phyloP scores from a whole-genome alignment of 768 basidiomycete genomes.

The Paxillus rubicundulus region DNA sequence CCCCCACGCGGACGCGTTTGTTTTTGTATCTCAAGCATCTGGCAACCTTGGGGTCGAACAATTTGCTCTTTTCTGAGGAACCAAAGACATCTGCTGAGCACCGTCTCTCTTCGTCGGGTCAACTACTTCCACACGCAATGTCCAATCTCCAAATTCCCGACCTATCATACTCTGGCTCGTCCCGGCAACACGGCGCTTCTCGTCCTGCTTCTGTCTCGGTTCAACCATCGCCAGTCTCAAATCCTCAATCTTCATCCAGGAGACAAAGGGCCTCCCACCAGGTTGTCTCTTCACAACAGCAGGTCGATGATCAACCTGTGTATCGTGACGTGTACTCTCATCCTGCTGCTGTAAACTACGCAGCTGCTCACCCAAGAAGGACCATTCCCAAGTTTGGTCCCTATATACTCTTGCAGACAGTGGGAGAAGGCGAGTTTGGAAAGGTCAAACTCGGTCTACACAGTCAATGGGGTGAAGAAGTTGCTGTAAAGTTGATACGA shows the following conservation, averaged over 20 bases:
- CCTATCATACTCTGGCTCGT: slow-evolving; percentile 41
- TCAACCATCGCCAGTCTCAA: slow-evolving; percentile 46
- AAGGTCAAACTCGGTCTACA: slow-evolving; percentile 99
- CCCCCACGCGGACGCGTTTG: slow-evolving; percentile 17
- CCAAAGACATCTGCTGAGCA: slow-evolving; percentile 1
- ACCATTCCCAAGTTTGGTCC: slow-evolving; percentile 93
- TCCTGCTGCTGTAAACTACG: slow-evolving; percentile 82
- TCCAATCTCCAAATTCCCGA: slow-evolving; percentile 46
- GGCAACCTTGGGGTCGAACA: slow-evolving; percentile 3
- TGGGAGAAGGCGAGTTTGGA: slow-evolving; percentile 98
- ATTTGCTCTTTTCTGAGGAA: slow-evolving; percentile 7
- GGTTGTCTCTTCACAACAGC: slow-evolving; percentile 54
- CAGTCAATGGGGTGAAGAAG: slow-evolving; percentile 91
- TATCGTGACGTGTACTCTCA: slow-evolving; percentile 80
- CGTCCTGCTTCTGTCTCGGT: slow-evolving; percentile 62
- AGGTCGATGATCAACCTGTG: slow-evolving; percentile 42
- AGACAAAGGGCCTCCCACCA: slow-evolving; percentile 74
- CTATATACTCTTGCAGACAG: slow-evolving; percentile 90
- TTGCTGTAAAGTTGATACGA: slow-evolving; percentile 97
- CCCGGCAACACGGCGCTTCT: slow-evolving; percentile 39
- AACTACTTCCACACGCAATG: slow-evolving; percentile 16
- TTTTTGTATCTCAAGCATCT: slow-evolving; percentile 20
- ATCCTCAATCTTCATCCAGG: slow-evolving; percentile 42
- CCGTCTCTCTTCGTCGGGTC: slow-evolving; percentile 1
- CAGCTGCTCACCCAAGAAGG: slow-evolving; percentile 78